Evolutionary conservation across 2,329 filamentous ascomycete species (phyloP).

Genomic region (Chrysosporium queenslandicum): DNA sequence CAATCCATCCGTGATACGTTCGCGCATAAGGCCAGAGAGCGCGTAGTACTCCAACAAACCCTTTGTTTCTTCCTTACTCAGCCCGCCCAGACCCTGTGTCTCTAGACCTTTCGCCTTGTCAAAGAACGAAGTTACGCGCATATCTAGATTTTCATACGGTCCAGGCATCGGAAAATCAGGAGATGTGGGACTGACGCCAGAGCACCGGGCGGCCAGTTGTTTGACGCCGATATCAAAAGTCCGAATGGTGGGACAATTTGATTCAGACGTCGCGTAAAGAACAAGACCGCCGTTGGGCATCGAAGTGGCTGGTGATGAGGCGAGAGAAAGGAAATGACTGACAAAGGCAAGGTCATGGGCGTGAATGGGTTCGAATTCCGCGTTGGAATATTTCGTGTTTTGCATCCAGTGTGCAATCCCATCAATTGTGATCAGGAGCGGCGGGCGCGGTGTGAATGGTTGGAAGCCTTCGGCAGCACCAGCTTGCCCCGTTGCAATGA

Average conservation of each 20-base stretch:
- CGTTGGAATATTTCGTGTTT: conserved; percentile 61
- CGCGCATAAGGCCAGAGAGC: conserved; percentile 66
- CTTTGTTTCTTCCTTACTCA: conserved; percentile 65
- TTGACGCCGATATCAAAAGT: conserved; percentile 60
- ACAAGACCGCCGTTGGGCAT: conserved; percentile 68
- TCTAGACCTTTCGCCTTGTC: conserved; percentile 33
- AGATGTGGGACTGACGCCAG: conserved; percentile 28
- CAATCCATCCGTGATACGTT: conserved; percentile 56
- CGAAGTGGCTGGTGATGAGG: conserved; percentile 36
- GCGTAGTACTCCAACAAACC: conserved; percentile 90
- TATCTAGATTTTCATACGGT: conserved; percentile 45
- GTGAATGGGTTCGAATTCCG: conserved; percentile 65
- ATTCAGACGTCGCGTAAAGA: conserved; percentile 62
- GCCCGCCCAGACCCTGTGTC: conserved; percentile 51
- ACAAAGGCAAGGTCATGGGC: conserved; percentile 73
- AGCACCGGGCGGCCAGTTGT: conserved; percentile 38
- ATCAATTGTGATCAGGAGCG: conserved; percentile 67
- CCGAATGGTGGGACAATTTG: conserved; percentile 55
- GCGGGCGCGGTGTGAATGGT: conserved; percentile 43
- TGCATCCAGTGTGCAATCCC: conserved; percentile 73
- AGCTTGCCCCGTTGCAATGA: conserved; percentile 45
- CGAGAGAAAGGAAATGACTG: conserved; percentile 61
- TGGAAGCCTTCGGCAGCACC: conserved; percentile 31
- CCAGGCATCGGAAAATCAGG: conserved; percentile 40
- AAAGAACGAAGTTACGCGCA: conserved; percentile 41